Evolutionary conservation across 768 basidiomycete species (phyloP).

Genomic region (Podaxis rugospora): DNA sequence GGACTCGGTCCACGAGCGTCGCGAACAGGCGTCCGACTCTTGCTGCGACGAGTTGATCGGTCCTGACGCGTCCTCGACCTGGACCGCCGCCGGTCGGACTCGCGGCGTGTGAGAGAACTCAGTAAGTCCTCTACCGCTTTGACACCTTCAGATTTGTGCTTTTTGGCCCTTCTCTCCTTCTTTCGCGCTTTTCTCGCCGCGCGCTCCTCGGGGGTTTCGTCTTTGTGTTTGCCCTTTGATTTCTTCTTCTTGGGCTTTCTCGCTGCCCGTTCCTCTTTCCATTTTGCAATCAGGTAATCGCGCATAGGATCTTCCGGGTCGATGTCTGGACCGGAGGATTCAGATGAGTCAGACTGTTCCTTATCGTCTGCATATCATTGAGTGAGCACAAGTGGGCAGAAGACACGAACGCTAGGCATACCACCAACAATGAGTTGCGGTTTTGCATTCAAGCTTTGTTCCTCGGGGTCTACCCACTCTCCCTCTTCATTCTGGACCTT

Average conservation of each 20-base stretch:
- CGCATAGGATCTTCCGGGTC: slow-evolving; percentile 99
- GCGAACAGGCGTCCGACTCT: slow-evolving; percentile 19
- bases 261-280: slow-evolving; percentile 62
- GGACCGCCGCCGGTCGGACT: slow-evolving; percentile 13
- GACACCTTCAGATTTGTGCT: slow-evolving; percentile 57
- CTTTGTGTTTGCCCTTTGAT: slow-evolving; percentile 63
- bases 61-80: slow-evolving; percentile 6
- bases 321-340: slow-evolving; percentile 58
- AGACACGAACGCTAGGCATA: slow-evolving; percentile 21
- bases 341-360: slow-evolving; percentile 62
- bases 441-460: slow-evolving; percentile 83
- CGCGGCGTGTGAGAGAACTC: slow-evolving; percentile 39
- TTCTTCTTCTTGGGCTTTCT: slow-evolving; percentile 62
- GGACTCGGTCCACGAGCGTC: slow-evolving; percentile 10
- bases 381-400: slow-evolving; percentile 2
- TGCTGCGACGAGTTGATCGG: slow-evolving; percentile 13
- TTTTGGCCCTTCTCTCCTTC: slow-evolving; percentile 60
- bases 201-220: slow-evolving; percentile 79
- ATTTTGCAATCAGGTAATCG: slow-evolving; percentile 79
- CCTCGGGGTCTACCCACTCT: slow-evolving; percentile 81
- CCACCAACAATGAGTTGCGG: slow-evolving; percentile 62
- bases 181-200: slow-evolving; percentile 71
- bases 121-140: slow-evolving; percentile 67
- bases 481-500: slow-evolving; percentile 75
- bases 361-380: slow-evolving; percentile 31